These are phyloP conservation scores for Tuctoria greenei DNA, from an alignment of 176 grass and related monocot species.

Conservation along the genomic window DNA sequence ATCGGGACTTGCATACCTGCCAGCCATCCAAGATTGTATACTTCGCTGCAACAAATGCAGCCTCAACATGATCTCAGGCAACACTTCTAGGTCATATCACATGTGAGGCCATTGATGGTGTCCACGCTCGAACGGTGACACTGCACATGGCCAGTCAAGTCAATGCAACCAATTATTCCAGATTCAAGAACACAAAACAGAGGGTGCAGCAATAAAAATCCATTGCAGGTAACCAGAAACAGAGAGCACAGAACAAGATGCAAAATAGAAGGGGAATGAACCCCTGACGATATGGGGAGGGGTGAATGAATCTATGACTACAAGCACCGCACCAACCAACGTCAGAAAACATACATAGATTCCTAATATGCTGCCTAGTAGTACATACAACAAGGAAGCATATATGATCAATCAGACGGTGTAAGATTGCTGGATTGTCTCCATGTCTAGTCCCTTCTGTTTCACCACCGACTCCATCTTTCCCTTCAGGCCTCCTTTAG, in stretches of 20 bases:
- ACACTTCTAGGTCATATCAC: not conserved
- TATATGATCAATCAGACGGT: conserved; percentile 58
- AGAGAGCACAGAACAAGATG: not conserved
- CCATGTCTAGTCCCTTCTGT: conserved; percentile 72
- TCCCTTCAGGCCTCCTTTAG: conserved; percentile 75
- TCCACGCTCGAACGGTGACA: conserved; percentile 6
- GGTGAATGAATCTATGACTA: not conserved
- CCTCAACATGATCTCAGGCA: not conserved
- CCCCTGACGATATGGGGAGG: not conserved
- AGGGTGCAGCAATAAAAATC: not conserved
- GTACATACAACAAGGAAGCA: conserved; percentile 13
- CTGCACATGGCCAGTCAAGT: conserved; percentile 25
- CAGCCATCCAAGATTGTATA: not conserved
- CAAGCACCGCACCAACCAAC: conserved; percentile 21
- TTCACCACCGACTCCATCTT: conserved; percentile 72
- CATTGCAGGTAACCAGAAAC: not conserved
- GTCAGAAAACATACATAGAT: not conserved
- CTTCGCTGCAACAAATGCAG: not conserved
- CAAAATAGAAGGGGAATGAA: conserved; percentile 34
- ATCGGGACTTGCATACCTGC: not conserved
- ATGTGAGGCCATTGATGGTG: conserved; percentile 26
- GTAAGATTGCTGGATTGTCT: conserved; percentile 77
- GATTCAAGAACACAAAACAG: not conserved
- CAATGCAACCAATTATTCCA: not conserved
- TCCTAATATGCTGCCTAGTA: conserved; percentile 41